Evolutionary conservation across 2,329 filamentous ascomycete genomes (phyloP), one percentile per base, ranked within the genome.

Genomic region (Tolypocladium guangdongense): DNA sequence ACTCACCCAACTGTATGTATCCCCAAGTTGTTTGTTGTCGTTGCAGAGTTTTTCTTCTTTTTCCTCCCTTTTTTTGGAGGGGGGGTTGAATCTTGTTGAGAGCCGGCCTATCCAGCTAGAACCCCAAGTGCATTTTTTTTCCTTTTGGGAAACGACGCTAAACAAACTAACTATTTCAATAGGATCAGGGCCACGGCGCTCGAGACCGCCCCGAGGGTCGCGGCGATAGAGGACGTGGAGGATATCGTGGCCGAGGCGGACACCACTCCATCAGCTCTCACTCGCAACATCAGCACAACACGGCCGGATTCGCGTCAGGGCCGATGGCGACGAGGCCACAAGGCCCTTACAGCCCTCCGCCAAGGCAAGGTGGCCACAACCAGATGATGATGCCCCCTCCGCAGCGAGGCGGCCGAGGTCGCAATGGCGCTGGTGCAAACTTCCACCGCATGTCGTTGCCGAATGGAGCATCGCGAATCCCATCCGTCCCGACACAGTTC

Each of bases 161-260:
- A 45, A 50, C 33, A 30, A n/a, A 55, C 55, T 55, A n/a, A 55
- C 55, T 55, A 22, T 52, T 43, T 3, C 24, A 27, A 39, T 33
- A 69, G 66, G 63, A 68, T 22, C 58, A 60, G 50, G 52, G 54
- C 18, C 63, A 66, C n/a, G 54, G 58, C 50, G 55, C 62, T 36
- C 66, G 64, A 53, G 60, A 66, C 22, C 67, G 68, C 46, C 61
- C 64, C 14, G 73, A 76, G 56, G 65, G 63, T 52, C 65, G 75
- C 62, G 56, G 65, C 57, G 64, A 75, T 58, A 64, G 68, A 52
- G 69, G 70, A 22, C 74, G 75, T 37, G 74, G 74, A 22, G 69
- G 70, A 27, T 77, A 67, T 55, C 72, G 76, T 38, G 69, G 70
- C 47, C 75, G 76, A 48, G 76, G 74, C 38, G 69, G 68, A 20